phyloP scores from a whole-genome alignment of 73 alveolate genomes.

The Blepharisma japonicum region DNA sequence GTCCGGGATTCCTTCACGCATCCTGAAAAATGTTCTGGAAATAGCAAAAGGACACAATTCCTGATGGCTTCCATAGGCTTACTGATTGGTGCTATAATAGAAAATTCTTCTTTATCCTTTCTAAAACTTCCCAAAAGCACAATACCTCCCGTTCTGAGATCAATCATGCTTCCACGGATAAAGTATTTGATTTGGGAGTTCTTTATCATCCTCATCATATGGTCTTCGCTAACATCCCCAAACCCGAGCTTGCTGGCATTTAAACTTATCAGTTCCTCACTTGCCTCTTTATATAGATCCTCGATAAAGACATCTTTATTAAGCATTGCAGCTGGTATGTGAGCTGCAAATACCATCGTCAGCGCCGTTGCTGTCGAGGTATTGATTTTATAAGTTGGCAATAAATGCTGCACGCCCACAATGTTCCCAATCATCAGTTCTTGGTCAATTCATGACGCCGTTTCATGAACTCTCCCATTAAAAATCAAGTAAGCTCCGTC shows the following conservation, averaged over 20 bases:
- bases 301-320: background rate
- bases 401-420: constrained; percentile 22
- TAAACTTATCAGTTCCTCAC: background rate
- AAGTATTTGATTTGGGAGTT: background rate
- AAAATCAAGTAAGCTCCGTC: background rate
- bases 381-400: background rate
- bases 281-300: constrained; percentile 11
- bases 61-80: background rate
- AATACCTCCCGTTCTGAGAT: background rate
- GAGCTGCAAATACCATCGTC: background rate
- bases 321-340: background rate
- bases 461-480: constrained; percentile 16
- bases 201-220: background rate
- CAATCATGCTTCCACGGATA: background rate
- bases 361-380: constrained; percentile 24
- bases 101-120: background rate
- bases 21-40: background rate
- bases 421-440: constrained; percentile 24
- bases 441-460: background rate
- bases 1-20: background rate
- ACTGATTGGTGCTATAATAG: background rate
- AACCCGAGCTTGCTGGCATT: background rate
- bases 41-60: background rate
- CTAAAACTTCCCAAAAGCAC: background rate
- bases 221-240: background rate